Evolutionary conservation across 441 rosid genomes (phyloP).

Genomic region (Viola pubescens): DNA sequence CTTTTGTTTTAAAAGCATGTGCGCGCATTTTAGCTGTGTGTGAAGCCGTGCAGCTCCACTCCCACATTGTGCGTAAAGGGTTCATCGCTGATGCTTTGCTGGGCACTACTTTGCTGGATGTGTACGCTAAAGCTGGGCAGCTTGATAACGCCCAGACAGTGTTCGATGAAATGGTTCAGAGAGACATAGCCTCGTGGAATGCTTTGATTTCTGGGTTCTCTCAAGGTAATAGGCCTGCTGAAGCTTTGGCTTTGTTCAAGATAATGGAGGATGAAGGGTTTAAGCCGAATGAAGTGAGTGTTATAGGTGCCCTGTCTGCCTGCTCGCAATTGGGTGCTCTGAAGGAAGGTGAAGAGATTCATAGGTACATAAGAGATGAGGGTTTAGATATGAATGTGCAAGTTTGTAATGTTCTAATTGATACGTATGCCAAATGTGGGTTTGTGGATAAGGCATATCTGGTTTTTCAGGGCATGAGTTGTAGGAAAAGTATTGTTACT

Average conservation of each 20-base stretch:
- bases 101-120: constrained; percentile 66
- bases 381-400: constrained; percentile 42
- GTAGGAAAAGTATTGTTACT: constrained; percentile 44
- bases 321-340: constrained; percentile 70
- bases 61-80: constrained; percentile 42
- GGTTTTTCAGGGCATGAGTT: constrained; percentile 43
- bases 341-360: constrained; percentile 51
- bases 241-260: constrained; percentile 54
- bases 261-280: constrained; percentile 44
- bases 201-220: constrained; percentile 76
- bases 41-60: constrained; percentile 50
- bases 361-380: constrained; percentile 33
- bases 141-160: constrained; percentile 39
- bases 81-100: constrained; percentile 56
- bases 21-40: constrained; percentile 46
- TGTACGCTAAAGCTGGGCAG: constrained; percentile 56
- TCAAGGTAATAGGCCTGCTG: constrained; percentile 46
- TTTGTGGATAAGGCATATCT: constrained; percentile 48
- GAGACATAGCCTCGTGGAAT: constrained; percentile 79
- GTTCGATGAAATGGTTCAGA: constrained; percentile 61
- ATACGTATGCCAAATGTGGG: constrained; percentile 78
- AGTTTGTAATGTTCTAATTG: constrained; percentile 64
- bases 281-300: constrained; percentile 56
- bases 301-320: constrained; percentile 69
- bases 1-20: constrained; percentile 74